Evolutionary conservation across 768 basidiomycete species (phyloP).

Genomic region (Artomyces pyxidatus): DNA sequence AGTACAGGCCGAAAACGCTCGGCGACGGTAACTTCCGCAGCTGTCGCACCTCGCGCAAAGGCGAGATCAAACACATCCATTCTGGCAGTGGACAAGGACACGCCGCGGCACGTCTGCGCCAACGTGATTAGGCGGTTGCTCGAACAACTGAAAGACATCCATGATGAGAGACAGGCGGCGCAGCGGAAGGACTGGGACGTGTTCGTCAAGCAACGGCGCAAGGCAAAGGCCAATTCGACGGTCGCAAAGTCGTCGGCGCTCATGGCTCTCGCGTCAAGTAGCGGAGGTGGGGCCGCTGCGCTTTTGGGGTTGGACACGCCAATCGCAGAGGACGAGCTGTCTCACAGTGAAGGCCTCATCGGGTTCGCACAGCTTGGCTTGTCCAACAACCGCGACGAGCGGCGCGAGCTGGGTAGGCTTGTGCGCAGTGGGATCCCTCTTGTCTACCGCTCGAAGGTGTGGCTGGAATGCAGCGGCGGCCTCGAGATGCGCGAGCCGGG

Average conservation of each 20-base stretch:
- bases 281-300: conserved; percentile 45
- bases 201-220: conserved; percentile 67
- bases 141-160: conserved; percentile 68
- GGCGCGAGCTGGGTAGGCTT: conserved; percentile 70
- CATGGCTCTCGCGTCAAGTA: conserved; percentile 11
- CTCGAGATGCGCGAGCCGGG: conserved; percentile 91
- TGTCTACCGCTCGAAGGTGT: conserved; percentile 78
- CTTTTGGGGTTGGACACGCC: conserved; percentile 59
- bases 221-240: conserved; percentile 29
- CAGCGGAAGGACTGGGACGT: conserved; percentile 82
- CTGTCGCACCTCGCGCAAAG: conserved; percentile 4
- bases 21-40: conserved; percentile 27
- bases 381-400: conserved; percentile 63
- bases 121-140: conserved; percentile 70
- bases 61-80: conserved; percentile 38
- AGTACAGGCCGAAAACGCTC: conserved; percentile 31
- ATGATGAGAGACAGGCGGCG: conserved; percentile 66
- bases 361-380: conserved; percentile 86
- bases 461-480: conserved; percentile 91
- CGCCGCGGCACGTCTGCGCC: conserved; percentile 68
- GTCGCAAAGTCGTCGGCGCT: conserved; percentile 12
- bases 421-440: conserved; percentile 86
- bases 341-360: conserved; percentile 78
- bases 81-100: conserved; percentile 50
- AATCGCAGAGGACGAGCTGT: conserved; percentile 63